Evolutionary conservation across 2,329 filamentous ascomycete species (phyloP).

Genomic region (Tolypocladium amazonense): DNA sequence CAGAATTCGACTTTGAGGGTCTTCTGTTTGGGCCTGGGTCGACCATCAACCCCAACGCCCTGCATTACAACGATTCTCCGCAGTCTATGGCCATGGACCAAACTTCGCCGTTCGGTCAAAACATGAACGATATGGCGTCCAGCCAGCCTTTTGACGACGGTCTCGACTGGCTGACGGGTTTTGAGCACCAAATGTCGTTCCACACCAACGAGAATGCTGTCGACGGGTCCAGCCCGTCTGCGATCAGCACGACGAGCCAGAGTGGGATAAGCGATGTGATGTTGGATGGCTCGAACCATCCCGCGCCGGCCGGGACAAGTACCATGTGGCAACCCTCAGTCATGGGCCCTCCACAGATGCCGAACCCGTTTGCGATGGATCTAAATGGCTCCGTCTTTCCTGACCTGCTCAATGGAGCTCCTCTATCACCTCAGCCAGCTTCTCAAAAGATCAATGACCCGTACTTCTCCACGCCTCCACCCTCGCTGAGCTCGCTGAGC

Average conservation of each 20-base stretch:
- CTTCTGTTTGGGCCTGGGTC: conserved; percentile 58
- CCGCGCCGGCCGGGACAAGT: conserved; percentile 38
- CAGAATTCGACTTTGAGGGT: conserved; percentile 37
- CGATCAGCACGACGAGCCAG: conserved; percentile 89
- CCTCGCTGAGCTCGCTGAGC: conserved; percentile 63
- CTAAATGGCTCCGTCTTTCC: conserved; percentile 64
- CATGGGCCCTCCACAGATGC: conserved; percentile 57
- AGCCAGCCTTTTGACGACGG: conserved; percentile 59
- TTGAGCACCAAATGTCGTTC: conserved; percentile 68
- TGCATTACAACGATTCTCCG: conserved; percentile 78
- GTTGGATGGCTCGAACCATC: conserved; percentile 68
- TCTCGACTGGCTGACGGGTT: conserved; percentile 74
- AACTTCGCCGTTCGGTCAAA: conserved; percentile 47
- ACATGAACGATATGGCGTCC: conserved; percentile 46
- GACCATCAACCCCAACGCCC: conserved; percentile 59
- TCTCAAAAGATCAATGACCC: conserved; percentile 60
- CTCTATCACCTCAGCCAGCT: conserved; percentile 68
- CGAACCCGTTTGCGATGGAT: conserved; percentile 65
- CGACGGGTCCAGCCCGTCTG: conserved; percentile 89
- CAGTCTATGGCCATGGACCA: conserved; percentile 54
- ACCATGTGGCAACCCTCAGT: conserved; percentile 62
- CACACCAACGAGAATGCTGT: conserved; percentile 67
- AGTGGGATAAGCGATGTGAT: conserved; percentile 86
- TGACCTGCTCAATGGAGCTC: conserved; percentile 61
- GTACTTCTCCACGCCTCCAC: conserved; percentile 70